phyloP scores from a whole-genome alignment of 139 green algal species.

The Astrephomene gubernaculifera region DNA sequence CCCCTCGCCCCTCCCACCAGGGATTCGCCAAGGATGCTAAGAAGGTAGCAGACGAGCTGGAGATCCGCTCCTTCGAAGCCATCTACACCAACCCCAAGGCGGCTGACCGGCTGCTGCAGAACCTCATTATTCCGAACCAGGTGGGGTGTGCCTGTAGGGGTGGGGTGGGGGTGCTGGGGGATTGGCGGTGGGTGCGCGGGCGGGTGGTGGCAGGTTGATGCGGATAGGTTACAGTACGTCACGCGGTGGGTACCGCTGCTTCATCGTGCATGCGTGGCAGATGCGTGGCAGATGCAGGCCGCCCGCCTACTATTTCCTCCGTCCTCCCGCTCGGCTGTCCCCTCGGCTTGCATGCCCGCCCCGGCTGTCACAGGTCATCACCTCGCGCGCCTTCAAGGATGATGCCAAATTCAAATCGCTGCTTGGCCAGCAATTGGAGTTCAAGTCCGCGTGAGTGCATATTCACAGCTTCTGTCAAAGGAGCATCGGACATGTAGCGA shows the following conservation, averaged over 20 bases:
- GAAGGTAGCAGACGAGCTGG: neutral
- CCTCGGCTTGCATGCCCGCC: neutral
- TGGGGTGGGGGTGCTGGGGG: neutral
- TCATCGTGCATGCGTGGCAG: no score
- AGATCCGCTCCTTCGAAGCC: neutral
- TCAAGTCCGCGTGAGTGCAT: neutral
- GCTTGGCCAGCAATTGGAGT: neutral
- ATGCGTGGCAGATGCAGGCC: no score
- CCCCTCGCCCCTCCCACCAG: neutral
- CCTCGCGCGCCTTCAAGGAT: neutral
- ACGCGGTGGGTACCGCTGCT: no score
- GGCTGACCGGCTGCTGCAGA: conserved; percentile 13
- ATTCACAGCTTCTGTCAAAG: no score
- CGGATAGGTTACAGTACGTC: no score
- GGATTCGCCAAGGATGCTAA: neutral
- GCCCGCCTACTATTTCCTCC: no score
- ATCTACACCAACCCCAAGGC: neutral
- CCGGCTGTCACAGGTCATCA: neutral
- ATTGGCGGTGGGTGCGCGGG: no score
- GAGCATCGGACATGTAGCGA: no score
- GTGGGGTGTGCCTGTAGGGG: no score
- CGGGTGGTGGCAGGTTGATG: no score
- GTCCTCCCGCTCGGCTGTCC: no score
- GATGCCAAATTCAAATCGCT: neutral
- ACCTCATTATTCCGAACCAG: conserved; percentile 14